These are phyloP conservation scores for Solanum ossicruentum DNA, from an alignment of 257 asterid genomes.

Conservation along the genomic window DNA sequence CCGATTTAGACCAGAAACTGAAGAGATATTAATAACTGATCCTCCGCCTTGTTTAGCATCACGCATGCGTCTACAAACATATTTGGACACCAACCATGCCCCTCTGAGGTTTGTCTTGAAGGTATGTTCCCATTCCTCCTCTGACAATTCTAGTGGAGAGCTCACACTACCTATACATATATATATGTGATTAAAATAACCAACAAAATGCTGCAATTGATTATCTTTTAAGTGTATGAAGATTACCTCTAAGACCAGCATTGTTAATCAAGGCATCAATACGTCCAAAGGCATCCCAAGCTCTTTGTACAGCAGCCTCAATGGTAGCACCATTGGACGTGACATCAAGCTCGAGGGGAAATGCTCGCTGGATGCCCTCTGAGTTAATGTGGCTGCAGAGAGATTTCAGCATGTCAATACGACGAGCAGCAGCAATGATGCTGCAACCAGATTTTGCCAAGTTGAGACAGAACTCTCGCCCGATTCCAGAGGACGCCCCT, in stretches of 20 bases:
- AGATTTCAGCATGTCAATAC: too few species aligned
- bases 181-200: too few species aligned
- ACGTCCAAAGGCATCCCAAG: neutral
- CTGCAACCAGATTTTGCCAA: too few species aligned
- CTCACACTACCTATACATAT: neutral
- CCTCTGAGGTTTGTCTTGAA: slow-evolving; percentile 14
- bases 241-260: neutral
- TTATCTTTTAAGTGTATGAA: neutral
- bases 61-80: slow-evolving; percentile 10
- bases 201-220: neutral
- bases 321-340: neutral
- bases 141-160: slow-evolving; percentile 10
- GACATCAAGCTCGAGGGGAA: neutral
- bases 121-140: slow-evolving; percentile 14
- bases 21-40: slow-evolving; percentile 17
- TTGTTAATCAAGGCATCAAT: neutral
- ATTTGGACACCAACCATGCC: slow-evolving; percentile 17
- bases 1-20: slow-evolving; percentile 16
- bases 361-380: neutral
- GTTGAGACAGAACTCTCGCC: too few species aligned
- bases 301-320: neutral
- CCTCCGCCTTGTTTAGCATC: slow-evolving; percentile 13
- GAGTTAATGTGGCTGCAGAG: neutral
- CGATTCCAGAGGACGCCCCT: too few species aligned
- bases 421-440: too few species aligned